Conservation (phyloP, 495 filamentous ascomycete genomes). For the Aspergillus cristatus region DNA sequence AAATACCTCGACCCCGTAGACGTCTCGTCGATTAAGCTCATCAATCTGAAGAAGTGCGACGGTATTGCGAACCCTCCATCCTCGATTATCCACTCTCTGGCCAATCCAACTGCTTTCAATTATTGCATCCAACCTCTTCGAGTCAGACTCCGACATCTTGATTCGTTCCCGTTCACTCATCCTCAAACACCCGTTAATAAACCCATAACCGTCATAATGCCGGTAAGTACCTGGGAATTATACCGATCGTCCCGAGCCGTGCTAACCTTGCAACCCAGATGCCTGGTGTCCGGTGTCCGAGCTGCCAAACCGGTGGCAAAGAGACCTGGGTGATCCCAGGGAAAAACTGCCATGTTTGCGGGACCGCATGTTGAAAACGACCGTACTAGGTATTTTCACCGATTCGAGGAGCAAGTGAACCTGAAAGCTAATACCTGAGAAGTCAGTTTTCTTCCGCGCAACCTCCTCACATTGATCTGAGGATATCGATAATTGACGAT, state of each 20-base stretch:
- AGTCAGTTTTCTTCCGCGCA: not conserved
- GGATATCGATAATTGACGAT: too few relatives aligned
- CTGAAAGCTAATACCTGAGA: not conserved
- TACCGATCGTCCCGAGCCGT: not conserved
- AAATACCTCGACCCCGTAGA: not conserved
- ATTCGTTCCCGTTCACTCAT: not conserved
- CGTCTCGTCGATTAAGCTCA: slow-evolving; percentile 6
- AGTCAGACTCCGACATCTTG: not conserved
- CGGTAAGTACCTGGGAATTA: slow-evolving; percentile 2
- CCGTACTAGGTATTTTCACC: not conserved
- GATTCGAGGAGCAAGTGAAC: not conserved
- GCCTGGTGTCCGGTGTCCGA: slow-evolving; percentile 41
- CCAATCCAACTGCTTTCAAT: slow-evolving; percentile 1
- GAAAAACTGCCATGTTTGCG: slow-evolving; percentile 39
- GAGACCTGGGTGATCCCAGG: slow-evolving; percentile 44
- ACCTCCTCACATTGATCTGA: not conserved
- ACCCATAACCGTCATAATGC: slow-evolving; percentile 3
- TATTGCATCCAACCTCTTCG: not conserved
- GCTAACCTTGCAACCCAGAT: slow-evolving; percentile 22
- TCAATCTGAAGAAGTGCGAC: slow-evolving; percentile 3
- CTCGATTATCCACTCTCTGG: slow-evolving; percentile 1
- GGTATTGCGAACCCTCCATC: slow-evolving; percentile 1
- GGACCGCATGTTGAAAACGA: slow-evolving; percentile 23
- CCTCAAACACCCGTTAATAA: slow-evolving; percentile 1
- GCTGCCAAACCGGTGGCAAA: slow-evolving; percentile 26